phyloP scores from a whole-genome alignment of 768 basidiomycete genomes.

The Podaxis carcinomalis region DNA sequence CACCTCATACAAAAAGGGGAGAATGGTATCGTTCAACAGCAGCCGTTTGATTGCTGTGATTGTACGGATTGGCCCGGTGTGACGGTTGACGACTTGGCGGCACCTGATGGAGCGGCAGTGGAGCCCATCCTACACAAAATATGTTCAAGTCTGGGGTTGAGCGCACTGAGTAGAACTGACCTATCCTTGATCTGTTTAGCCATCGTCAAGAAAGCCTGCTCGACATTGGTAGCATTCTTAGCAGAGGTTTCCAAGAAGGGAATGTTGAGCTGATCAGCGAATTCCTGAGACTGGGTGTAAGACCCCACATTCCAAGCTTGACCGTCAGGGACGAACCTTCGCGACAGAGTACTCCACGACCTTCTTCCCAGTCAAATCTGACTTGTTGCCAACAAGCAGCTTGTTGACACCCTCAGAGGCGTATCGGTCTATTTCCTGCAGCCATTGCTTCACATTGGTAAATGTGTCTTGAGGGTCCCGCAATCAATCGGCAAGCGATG shows the following conservation, averaged over 20 bases:
- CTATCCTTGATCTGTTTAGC: constrained; percentile 95
- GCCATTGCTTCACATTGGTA: constrained; percentile 93
- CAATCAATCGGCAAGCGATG: background rate
- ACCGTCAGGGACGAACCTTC: constrained; percentile 47
- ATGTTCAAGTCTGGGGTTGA: background rate
- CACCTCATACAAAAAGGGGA: background rate
- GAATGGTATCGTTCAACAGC: constrained; percentile 52
- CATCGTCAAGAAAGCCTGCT: constrained; percentile 99
- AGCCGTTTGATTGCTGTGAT: constrained; percentile 67
- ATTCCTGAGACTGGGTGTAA: constrained; percentile 52
- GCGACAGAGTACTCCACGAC: constrained; percentile 87
- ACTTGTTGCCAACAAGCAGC: constrained; percentile 97
- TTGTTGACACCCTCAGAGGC: constrained; percentile 99
- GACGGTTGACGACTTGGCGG: constrained; percentile 79
- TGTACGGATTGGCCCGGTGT: constrained; percentile 82
- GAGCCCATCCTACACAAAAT: constrained; percentile 69
- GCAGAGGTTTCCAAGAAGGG: constrained; percentile 99
- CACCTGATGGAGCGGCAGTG: constrained; percentile 66
- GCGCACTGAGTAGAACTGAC: constrained; percentile 32
- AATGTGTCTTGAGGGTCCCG: constrained; percentile 67
- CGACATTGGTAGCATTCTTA: constrained; percentile 97
- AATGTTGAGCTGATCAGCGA: constrained; percentile 90
- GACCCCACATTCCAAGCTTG: background rate
- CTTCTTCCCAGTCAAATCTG: constrained; percentile 96
- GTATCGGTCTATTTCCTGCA: constrained; percentile 91